A percentile compares a stretch with the other conserved stretches of the same genome.
These are phyloP conservation scores for Mortierella sp. DNA, from an alignment of 371 early-diverging fungal species.

Conservation along the genomic window DNA sequence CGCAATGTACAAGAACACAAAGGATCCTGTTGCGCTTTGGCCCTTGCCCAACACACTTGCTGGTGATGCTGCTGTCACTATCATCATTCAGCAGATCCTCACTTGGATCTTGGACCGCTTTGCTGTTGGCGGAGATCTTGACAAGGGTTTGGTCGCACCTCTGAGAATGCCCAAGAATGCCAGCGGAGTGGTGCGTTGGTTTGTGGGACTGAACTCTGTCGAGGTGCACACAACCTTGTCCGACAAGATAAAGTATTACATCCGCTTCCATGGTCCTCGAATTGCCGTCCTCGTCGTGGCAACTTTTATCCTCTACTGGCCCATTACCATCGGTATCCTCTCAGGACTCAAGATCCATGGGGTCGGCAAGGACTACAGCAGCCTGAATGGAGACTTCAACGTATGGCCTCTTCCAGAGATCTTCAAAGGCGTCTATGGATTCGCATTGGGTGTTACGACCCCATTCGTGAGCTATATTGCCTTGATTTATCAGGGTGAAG, in stretches of 20 bases:
- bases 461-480: slow-evolving; percentile 36
- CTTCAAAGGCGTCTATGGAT: slow-evolving; percentile 37
- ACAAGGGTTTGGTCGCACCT: slow-evolving; percentile 41
- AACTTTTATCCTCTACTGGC: slow-evolving; percentile 39
- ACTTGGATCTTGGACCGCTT: slow-evolving; percentile 49
- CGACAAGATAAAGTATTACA: slow-evolving; percentile 2
- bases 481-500: slow-evolving; percentile 41
- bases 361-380: slow-evolving; percentile 30
- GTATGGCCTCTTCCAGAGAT: slow-evolving; percentile 45
- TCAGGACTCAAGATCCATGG: slow-evolving; percentile 24
- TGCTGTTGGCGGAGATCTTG: slow-evolving; percentile 40
- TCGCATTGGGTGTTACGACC: slow-evolving; percentile 29
- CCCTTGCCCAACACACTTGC: slow-evolving; percentile 47
- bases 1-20: slow-evolving; percentile 51
- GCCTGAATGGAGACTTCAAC: slow-evolving; percentile 35
- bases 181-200: slow-evolving; percentile 28
- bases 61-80: slow-evolving; percentile 51
- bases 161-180: slow-evolving; percentile 39
- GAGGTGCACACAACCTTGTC: not conserved
- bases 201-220: slow-evolving; percentile 30
- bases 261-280: slow-evolving; percentile 27
- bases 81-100: slow-evolving; percentile 44
- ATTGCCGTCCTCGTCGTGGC: slow-evolving; percentile 12
- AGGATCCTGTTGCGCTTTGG: slow-evolving; percentile 34
- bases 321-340: slow-evolving; percentile 42